Evolutionary conservation across 805 yeast species (phyloP), one percentile per base, ranked within the genome.

Genomic region (Candida saitoana): DNA sequence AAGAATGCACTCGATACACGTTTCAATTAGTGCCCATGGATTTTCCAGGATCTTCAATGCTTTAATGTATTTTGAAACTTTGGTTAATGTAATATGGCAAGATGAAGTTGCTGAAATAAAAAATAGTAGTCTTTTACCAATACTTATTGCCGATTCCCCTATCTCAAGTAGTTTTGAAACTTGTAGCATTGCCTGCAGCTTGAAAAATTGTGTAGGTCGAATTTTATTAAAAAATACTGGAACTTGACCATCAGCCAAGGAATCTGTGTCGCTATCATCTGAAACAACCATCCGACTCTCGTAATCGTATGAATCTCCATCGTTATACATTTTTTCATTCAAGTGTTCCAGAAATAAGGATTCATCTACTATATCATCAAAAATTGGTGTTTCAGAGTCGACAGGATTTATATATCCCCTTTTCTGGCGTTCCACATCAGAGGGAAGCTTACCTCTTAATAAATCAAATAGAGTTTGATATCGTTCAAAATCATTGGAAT

Each of bases 231-330:
- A 7, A 15, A 45, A 35, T 17, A 39, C 20, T 0, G 44, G 37
- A 2, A 33, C 24, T 17, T 35, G 39, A 2, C 43, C 20, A 6
- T 34, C 41, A 18, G 39, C 44, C n/a, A 16, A 37, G 16, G 20
- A 36, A 18, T 56, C 63, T 4, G 49, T 35, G 32, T 56, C 63
- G 31, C 62, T 60, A 32, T 47, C 56, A 37, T 60, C 66, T 15
- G 63, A 58, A 16, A 52, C 57, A 20, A 59, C 60, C 55, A 67
- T 59, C 36, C 55, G 70, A 12, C 41, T 34, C 6, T 57, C 51
- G 48, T 58, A 54, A 1, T 40, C 41, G 9, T 27, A 12, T 5
- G 27, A 22, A 9, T 42, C 49, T 7, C 34, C 19, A 14, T 39
- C 44, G 4, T 40, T 22, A 11, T 48, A 34, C 4, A 20, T 14